These are phyloP conservation scores for Talaromyces funiculosus DNA, from an alignment of 2,329 filamentous ascomycete species.

Conservation along the genomic window DNA sequence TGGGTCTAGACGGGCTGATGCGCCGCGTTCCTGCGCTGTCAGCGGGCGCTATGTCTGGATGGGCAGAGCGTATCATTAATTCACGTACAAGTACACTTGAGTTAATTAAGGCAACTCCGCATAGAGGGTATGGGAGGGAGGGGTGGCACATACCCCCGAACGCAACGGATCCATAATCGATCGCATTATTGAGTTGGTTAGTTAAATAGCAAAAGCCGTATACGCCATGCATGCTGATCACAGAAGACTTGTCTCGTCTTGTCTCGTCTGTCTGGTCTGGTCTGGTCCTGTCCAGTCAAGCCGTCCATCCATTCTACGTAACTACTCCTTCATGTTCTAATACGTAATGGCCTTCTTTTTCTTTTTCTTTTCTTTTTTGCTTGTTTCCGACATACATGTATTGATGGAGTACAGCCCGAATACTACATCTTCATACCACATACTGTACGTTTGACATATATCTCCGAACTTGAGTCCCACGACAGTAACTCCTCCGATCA, in stretches of 20 bases:
- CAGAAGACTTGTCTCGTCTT: not conserved
- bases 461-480: not conserved
- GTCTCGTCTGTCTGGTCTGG: not conserved
- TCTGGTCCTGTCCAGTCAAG: not conserved
- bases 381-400: not conserved
- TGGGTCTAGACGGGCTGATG: not conserved
- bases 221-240: not conserved
- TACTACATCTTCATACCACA: conserved; percentile 2
- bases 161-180: not conserved
- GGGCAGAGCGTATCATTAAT: too few species aligned
- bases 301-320: not conserved
- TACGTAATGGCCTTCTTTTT: not conserved
- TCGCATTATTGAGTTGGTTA: not conserved
- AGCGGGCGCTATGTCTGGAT: conserved; percentile 4
- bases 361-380: not conserved
- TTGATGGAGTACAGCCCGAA: not conserved
- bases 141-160: not conserved
- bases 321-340: not conserved
- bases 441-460: not conserved
- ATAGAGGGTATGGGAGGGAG: not conserved
- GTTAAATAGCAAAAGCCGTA: not conserved
- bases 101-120: too few species aligned
- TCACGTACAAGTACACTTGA: too few species aligned
- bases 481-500: not conserved
- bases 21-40: conserved; percentile 11